Base-by-base conservation (phyloP, 805 yeast genomes). In the Sugiyamaella qingdaonensis region DNA sequence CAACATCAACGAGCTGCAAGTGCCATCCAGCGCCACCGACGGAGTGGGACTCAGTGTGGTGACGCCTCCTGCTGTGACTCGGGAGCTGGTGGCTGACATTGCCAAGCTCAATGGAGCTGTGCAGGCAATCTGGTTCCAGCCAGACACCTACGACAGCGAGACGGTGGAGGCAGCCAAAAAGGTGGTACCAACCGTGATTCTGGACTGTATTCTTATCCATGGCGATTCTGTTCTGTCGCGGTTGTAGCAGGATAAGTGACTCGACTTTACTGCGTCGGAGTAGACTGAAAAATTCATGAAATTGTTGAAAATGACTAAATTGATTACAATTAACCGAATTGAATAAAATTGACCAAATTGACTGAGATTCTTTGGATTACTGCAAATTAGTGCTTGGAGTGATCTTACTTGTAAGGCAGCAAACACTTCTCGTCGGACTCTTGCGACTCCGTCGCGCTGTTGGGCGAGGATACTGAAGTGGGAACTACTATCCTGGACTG, bases 71-170 rank as follows among this genome's bases (percentile, higher is more conserved):
- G 63, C 64, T 0, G 77, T 84, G 2, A 79, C 89, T 1, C 70
- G 76, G 14, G 65, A 74, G 5, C 64, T 75, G 0, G 62, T 83
- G 35, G 66, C 73, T 10, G 73, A 73, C 13, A 68, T 79, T 53
- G 61, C 67, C 31, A 49, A 62, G 13, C 50, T 63, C 4, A 63
- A 64, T 9, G 58, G 57, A 2, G 52, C 68, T 0, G 69, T 85
- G 13, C 78, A 77, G 60, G 81, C 84, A 0, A 70, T 86, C 13
- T 88, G 95, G 95, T 82, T 86, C 59, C 95, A 88, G 63, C 95
- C 95, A 0, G 95, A 95, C 0, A 78, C 89, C 19, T 86, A 79
- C 59, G 82, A 85, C 61, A 62, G 64, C 2, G 74, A 71, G 10
- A 70, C 85, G 14, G 48, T 61, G 43, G 61, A 57, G 31, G 48